These are phyloP conservation scores for Lactifluus volemus DNA, from an alignment of 768 basidiomycete species.

Conservation along the genomic window DNA sequence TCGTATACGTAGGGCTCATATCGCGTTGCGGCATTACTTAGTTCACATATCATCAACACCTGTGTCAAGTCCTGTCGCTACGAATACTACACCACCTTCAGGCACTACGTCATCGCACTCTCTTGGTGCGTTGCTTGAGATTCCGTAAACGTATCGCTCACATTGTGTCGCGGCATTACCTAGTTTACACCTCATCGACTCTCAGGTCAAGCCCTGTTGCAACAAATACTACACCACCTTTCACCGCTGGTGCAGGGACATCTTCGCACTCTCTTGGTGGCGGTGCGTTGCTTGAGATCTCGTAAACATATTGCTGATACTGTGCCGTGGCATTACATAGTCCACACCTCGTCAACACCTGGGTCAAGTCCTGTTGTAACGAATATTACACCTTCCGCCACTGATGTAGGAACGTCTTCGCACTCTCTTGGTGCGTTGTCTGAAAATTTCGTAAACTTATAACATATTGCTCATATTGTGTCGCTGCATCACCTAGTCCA, in stretches of 20 bases:
- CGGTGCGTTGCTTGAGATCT: not conserved
- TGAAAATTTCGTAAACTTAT: too few relatives aligned
- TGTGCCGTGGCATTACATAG: not conserved
- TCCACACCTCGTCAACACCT: not conserved
- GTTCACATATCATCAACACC: not conserved
- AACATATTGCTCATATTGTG: not conserved
- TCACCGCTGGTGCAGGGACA: too few relatives aligned
- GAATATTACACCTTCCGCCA: not conserved
- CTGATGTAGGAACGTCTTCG: not conserved
- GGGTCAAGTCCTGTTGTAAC: not conserved
- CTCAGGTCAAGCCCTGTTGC: too few relatives aligned
- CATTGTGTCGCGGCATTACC: too few relatives aligned
- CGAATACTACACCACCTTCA: not conserved
- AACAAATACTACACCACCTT: too few relatives aligned
- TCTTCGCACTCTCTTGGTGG: too few relatives aligned
- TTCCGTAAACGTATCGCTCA: too few relatives aligned
- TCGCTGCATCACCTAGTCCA: not conserved
- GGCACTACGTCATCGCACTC: not conserved
- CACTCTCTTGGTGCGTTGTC: not conserved
- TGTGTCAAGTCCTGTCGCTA: not conserved
- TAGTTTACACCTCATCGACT: too few relatives aligned
- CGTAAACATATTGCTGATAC: not conserved
- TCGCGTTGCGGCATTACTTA: not conserved
- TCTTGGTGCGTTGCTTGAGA: not conserved
- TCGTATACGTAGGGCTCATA: not conserved